These are phyloP conservation scores for Pseudozyma sp. DNA, from an alignment of 1,284 basidiomycete genomes.

Conservation along the genomic window DNA sequence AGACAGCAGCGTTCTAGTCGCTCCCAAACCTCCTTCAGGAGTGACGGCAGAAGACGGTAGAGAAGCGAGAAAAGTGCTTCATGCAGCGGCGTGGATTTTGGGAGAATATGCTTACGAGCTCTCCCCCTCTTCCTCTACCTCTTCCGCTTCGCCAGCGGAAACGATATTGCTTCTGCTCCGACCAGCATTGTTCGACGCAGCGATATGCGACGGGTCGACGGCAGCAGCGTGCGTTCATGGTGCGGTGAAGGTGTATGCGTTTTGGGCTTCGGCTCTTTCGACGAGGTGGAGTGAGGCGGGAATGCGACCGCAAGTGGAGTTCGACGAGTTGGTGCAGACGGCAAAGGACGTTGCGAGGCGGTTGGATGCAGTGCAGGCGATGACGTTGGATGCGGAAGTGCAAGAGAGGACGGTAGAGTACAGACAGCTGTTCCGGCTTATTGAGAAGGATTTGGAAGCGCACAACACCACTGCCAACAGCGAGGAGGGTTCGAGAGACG, in stretches of 20 bases:
- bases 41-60: constrained; percentile 6
- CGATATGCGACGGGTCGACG: constrained; percentile 34
- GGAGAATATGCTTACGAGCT: constrained; percentile 81
- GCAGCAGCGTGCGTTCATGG: constrained; percentile 78
- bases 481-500: background rate
- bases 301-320: constrained; percentile 72
- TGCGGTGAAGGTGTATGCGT: constrained; percentile 85
- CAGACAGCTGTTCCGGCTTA: constrained; percentile 81
- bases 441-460: constrained; percentile 79
- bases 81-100: constrained; percentile 93
- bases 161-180: constrained; percentile 73
- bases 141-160: too few species aligned
- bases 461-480: background rate
- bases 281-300: constrained; percentile 82
- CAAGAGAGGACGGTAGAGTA: constrained; percentile 89
- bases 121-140: constrained; percentile 46
- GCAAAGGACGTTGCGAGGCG: constrained; percentile 76
- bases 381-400: constrained; percentile 81
- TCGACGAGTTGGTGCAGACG: constrained; percentile 75
- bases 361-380: constrained; percentile 73
- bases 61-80: constrained; percentile 76
- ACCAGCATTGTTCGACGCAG: constrained; percentile 31
- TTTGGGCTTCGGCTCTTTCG: constrained; percentile 81
- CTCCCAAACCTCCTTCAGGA: constrained; percentile 71
- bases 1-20: background rate